phyloP scores from a whole-genome alignment of 2,329 filamentous ascomycete genomes.

The Colletotrichum magnum region DNA sequence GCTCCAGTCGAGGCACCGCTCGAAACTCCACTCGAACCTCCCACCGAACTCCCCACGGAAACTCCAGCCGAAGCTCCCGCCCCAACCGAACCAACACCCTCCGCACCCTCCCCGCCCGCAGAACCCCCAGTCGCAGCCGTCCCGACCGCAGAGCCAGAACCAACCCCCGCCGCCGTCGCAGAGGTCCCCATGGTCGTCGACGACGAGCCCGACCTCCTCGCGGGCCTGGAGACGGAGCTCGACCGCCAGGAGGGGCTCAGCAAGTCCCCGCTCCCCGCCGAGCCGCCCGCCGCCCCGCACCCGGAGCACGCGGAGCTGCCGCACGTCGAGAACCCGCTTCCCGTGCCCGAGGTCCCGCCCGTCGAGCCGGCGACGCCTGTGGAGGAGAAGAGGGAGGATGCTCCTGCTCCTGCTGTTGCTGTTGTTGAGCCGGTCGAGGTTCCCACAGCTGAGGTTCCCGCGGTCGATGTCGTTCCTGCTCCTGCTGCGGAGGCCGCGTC shows the following conservation, averaged over 20 bases:
- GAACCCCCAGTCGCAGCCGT: not conserved
- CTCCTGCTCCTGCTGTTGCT: not conserved
- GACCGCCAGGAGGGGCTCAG: constrained; percentile 34
- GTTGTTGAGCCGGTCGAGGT: not conserved
- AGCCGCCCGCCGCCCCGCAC: constrained; percentile 31
- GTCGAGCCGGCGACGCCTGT: constrained; percentile 21
- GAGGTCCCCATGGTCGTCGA: constrained; percentile 16
- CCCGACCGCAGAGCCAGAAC: constrained; percentile 20
- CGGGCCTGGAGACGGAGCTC: constrained; percentile 40
- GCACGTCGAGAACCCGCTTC: constrained; percentile 22
- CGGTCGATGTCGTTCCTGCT: not conserved
- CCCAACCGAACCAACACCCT: not conserved
- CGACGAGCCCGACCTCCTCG: constrained; percentile 39
- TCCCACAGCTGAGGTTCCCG: not conserved
- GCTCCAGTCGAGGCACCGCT: not conserved
- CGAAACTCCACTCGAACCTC: not conserved
- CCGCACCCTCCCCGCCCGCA: not conserved
- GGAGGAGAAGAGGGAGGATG: not conserved
- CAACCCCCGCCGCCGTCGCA: not conserved
- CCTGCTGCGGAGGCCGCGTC: not conserved
- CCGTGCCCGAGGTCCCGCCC: constrained; percentile 26
- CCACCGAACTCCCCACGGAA: not conserved
- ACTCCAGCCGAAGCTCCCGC: not conserved
- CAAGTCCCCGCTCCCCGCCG: constrained; percentile 28
- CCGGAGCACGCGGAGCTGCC: constrained; percentile 33